These are phyloP conservation scores for Colletotrichum simmondsii DNA, from an alignment of 2,329 filamentous ascomycete genomes.

Conservation along the genomic window DNA sequence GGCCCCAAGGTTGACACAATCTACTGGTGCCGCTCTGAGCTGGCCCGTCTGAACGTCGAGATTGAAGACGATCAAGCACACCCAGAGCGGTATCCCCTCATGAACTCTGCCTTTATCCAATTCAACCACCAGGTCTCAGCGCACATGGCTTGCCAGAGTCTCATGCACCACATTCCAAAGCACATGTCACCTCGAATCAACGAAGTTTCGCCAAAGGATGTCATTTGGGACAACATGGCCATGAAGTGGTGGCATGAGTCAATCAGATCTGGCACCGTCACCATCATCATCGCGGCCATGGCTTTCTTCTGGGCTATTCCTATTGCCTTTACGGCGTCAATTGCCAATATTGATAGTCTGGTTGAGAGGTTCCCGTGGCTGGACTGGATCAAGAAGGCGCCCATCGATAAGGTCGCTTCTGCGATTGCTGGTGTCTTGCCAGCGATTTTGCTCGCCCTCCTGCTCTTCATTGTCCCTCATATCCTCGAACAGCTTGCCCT, in stretches of 20 bases:
- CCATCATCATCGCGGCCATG: slow-evolving; percentile 76
- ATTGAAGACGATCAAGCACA: slow-evolving; percentile 91
- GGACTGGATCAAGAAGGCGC: slow-evolving; percentile 70
- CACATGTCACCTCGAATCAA: slow-evolving; percentile 93
- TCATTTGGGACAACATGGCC: slow-evolving; percentile 97
- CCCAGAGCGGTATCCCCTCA: slow-evolving; percentile 86
- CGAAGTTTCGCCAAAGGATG: slow-evolving; percentile 93
- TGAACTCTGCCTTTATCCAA: slow-evolving; percentile 98
- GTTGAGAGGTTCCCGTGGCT: slow-evolving; percentile 76
- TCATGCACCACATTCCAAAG: slow-evolving; percentile 90
- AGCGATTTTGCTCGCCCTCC: slow-evolving; percentile 77
- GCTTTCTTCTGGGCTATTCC: slow-evolving; percentile 91
- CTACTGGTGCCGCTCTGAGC: slow-evolving; percentile 86
- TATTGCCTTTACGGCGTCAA: slow-evolving; percentile 85
- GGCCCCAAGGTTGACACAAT: slow-evolving; percentile 95
- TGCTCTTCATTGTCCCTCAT: slow-evolving; percentile 84
- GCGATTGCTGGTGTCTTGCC: slow-evolving; percentile 88
- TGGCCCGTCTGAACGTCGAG: slow-evolving; percentile 89
- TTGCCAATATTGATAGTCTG: slow-evolving; percentile 81
- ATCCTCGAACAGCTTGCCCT: slow-evolving; percentile 79
- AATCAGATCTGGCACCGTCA: slow-evolving; percentile 74
- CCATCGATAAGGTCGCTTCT: slow-evolving; percentile 70
- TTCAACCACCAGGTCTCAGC: slow-evolving; percentile 98
- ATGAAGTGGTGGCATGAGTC: slow-evolving; percentile 95
- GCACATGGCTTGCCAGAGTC: slow-evolving; percentile 96